These are phyloP conservation scores for Nemania sp. DNA, from an alignment of 2,329 filamentous ascomycete species.

Conservation along the genomic window DNA sequence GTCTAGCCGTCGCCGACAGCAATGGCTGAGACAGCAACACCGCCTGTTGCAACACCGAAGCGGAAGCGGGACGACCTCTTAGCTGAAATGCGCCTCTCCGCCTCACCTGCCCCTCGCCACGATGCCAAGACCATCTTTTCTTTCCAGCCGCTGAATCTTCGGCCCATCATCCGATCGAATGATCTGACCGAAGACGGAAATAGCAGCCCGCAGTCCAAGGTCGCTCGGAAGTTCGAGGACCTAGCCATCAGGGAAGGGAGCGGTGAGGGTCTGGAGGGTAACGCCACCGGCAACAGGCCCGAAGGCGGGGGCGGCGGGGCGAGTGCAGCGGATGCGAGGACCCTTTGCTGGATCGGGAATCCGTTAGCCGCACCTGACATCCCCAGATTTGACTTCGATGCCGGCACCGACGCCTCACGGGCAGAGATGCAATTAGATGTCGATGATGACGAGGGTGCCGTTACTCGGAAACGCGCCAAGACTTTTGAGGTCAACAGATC, in stretches of 20 bases:
- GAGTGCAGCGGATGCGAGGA: conserved; percentile 24
- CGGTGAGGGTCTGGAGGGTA: conserved; percentile 13
- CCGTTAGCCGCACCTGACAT: conserved; percentile 24
- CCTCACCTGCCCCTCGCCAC: conserved; percentile 33
- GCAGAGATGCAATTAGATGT: conserved; percentile 36
- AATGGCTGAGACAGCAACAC: conserved; percentile 33
- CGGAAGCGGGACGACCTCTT: conserved; percentile 49
- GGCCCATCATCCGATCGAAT: conserved; percentile 15
- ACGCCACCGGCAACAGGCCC: conserved; percentile 28
- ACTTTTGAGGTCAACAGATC: conserved; percentile 37
- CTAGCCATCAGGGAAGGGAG: conserved; percentile 46
- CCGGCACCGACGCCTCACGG: conserved; percentile 21
- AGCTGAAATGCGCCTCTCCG: conserved; percentile 38
- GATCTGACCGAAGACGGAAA: conserved; percentile 49
- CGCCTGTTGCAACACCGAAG: conserved; percentile 48
- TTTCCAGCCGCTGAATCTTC: conserved; percentile 46
- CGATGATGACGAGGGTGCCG: conserved; percentile 39
- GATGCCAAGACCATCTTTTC: conserved; percentile 46
- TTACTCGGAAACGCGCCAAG: conserved; percentile 47
- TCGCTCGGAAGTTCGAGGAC: conserved; percentile 57
- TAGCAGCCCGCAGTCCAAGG: conserved; percentile 57
- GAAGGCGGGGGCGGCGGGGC: conserved; percentile 52
- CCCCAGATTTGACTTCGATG: conserved; percentile 39
- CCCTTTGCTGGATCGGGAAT: conserved; percentile 13
- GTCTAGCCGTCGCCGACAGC: background rate